Base-by-base conservation (phyloP, 2,329 filamentous ascomycete species). In the Truncatella angustata region DNA sequence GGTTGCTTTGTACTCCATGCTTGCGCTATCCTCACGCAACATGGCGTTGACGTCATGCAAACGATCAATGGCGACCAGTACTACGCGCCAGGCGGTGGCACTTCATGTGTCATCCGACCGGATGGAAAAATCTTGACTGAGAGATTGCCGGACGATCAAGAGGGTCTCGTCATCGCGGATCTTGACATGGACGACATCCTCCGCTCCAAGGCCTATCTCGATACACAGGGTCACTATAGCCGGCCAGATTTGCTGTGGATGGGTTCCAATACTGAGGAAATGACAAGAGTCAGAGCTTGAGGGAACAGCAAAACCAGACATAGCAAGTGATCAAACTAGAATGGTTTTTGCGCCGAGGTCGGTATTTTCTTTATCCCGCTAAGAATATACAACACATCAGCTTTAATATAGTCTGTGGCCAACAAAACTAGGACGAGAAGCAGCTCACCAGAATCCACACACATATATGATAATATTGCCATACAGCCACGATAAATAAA, bases 1-100 rank as follows among this genome's bases (percentile, higher is more conserved):
- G 69, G 70, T 6, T 64, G 76, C 0, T 85, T 78, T 54, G 81
- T 85, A 1, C 70, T 84, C 2, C 78, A 81, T 55, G 66, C 66
- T 42, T 80, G 78, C 0, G 63, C 73, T 0, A 70, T 84, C 3
- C 67, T 80, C 44, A 71, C 68, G 0, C 57, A 75, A 6, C 60
- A 68, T 11, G 80, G 73, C 1, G 70, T 79, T 7, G 59, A 74
- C 2, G 48, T 53, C 2, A 71, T 82, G 62, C 63, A 66, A 6
- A 78, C 74, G 0, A 77, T 61, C 58, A 61, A 5, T 55, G 58
- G 2, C 63, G 70, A 0, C 70, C 69, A 0, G 73, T 72, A 10
- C 78, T 79, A 0, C 68, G 66, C 36, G 72, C 72, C 2, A 73
- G 73, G 44, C 4, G 44, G 44, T 4, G 44, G 44, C 3, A 18